Conservation (phyloP, 257 asterid species). For the Fraxinus pennsylvanica region DNA sequence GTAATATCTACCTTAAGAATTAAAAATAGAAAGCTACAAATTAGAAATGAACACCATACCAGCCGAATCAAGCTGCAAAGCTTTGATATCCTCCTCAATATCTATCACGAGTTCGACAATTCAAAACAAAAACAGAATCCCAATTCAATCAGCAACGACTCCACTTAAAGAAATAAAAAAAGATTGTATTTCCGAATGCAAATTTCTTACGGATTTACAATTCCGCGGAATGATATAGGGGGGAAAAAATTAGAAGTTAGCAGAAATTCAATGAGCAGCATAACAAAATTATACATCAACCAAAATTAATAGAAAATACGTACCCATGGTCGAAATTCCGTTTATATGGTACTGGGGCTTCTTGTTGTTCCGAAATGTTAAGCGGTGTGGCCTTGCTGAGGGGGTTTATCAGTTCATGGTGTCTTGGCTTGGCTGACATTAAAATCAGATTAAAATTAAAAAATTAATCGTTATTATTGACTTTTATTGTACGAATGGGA, state of each 20-base stretch:
- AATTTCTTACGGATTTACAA: neutral
- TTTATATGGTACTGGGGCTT: neutral
- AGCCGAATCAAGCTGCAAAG: slow-evolving; percentile 80
- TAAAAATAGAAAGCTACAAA: neutral
- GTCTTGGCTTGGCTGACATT: neutral
- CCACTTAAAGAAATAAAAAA: neutral
- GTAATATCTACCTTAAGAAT: neutral
- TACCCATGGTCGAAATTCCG: neutral
- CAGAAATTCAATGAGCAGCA: neutral
- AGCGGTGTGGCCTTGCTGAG: neutral
- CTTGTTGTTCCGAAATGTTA: neutral
- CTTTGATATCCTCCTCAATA: slow-evolving; percentile 87
- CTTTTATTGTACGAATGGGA: no score
- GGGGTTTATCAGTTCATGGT: neutral
- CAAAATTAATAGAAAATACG: neutral
- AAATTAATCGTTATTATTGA: no score
- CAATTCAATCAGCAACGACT: neutral
- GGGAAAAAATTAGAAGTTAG: neutral
- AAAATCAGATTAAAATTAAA: no score
- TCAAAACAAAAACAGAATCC: neutral
- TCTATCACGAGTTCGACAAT: slow-evolving; percentile 33
- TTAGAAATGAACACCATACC: slow-evolving; percentile 36
- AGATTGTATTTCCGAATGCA: neutral
- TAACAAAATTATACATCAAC: neutral
- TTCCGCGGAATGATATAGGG: neutral